A percentile compares a stretch with the other conserved stretches of the same genome.
phyloP scores from a whole-genome alignment of 257 asterid species.

The Echium plantagineum region DNA sequence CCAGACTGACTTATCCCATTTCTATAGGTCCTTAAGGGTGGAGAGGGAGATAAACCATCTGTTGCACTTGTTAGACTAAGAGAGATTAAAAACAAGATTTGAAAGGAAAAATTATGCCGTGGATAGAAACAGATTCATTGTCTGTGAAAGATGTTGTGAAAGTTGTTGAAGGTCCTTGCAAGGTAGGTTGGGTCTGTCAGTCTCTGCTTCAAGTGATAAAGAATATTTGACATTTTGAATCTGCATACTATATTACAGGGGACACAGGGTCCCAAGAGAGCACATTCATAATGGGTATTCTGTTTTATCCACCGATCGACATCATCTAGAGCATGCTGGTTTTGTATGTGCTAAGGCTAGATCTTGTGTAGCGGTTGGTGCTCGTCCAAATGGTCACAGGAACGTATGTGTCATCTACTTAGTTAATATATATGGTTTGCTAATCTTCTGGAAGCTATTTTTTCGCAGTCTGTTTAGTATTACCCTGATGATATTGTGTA shows the following conservation, averaged over 20 bases:
- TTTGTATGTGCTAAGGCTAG: constrained; percentile 88
- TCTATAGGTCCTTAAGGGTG: constrained; percentile 81
- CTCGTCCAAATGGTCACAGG: constrained; percentile 66
- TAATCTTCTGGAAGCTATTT: background rate
- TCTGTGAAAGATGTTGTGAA: constrained; percentile 84
- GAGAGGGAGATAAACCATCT: constrained; percentile 76
- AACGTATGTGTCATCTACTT: constrained; percentile 38
- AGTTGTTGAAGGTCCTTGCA: constrained; percentile 85
- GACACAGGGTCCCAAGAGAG: constrained; percentile 89
- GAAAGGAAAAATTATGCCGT: constrained; percentile 57
- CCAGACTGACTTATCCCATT: constrained; percentile 17
- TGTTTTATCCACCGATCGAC: constrained; percentile 77
- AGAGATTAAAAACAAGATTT: constrained; percentile 75
- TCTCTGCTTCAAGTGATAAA: background rate
- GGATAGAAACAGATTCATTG: constrained; percentile 61
- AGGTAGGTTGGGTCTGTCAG: constrained; percentile 34
- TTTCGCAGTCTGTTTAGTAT: background rate
- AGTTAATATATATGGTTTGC: background rate
- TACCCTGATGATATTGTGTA: constrained; percentile 3
- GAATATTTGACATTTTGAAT: constrained; percentile 8
- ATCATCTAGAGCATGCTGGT: constrained; percentile 98
- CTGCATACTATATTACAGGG: constrained; percentile 35
- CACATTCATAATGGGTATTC: constrained; percentile 67
- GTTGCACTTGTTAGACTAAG: constrained; percentile 88
- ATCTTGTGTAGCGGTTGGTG: constrained; percentile 84